A percentile compares a stretch with the other conserved stretches of the same genome.
These are phyloP conservation scores for Eruca vesicaria DNA, from an alignment of 441 rosid genomes.

Conservation along the genomic window DNA sequence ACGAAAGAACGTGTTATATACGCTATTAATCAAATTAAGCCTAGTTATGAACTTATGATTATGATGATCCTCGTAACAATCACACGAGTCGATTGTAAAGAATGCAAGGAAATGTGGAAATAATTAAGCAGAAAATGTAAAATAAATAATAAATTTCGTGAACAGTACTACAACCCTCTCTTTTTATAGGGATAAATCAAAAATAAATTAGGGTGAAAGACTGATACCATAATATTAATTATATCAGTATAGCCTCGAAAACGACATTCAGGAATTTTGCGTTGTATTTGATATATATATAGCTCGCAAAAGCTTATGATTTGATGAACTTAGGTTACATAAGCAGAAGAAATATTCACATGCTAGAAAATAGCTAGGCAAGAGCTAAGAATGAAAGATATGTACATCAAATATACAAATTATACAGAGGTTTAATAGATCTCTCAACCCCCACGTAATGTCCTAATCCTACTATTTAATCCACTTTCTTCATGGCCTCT, in stretches of 20 bases:
- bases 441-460: slow-evolving; percentile 15
- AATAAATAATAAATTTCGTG: no score
- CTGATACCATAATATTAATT: neutral
- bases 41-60: no score
- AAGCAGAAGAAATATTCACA: neutral
- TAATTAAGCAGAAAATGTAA: no score
- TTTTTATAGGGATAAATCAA: no score
- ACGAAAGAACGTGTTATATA: no score
- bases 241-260: neutral
- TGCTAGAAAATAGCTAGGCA: neutral
- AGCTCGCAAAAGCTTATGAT: neutral
- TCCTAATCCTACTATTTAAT: slow-evolving; percentile 28
- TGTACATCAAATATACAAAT: neutral
- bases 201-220: neutral
- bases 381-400: neutral
- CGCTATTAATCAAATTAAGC: no score
- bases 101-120: no score
- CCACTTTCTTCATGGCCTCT: slow-evolving; percentile 40
- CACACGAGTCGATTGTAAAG: no score
- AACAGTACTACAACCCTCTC: no score
- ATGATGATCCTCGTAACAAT: no score
- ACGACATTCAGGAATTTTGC: neutral
- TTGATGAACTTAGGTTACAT: neutral
- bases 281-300: neutral
- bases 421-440: neutral